Conservation (phyloP, 192 early-diverging fungal genomes). For the Allomyces javanicus region DNA sequence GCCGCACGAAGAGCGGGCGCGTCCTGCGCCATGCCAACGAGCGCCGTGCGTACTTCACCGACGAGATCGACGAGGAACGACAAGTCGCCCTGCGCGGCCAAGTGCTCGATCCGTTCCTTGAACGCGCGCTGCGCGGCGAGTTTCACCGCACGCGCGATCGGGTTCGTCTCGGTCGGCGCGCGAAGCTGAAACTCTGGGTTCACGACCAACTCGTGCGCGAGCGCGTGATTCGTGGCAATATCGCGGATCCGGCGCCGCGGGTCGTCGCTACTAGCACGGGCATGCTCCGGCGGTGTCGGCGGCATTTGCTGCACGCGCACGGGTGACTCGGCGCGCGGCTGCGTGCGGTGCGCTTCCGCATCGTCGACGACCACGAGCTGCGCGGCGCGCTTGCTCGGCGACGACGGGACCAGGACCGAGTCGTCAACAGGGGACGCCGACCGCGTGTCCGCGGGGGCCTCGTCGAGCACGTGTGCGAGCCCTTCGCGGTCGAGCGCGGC, state of each 20-base stretch:
- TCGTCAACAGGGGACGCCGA: not conserved
- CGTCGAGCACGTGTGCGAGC: not conserved
- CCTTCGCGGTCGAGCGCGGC: slow-evolving; percentile 4
- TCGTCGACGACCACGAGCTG: not conserved
- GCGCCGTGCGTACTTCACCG: not conserved
- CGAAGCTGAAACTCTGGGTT: slow-evolving; percentile 50
- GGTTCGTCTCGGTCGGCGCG: slow-evolving; percentile 3
- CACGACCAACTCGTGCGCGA: slow-evolving; percentile 58
- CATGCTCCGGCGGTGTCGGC: too few relatives aligned
- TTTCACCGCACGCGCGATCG: not conserved
- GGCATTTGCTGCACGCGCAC: too few relatives aligned
- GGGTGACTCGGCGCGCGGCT: too few relatives aligned
- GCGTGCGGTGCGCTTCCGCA: not conserved
- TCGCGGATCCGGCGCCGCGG: not conserved
- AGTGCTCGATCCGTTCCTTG: not conserved
- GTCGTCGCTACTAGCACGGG: too few relatives aligned
- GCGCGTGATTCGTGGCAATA: slow-evolving; percentile 32
- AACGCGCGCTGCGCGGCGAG: not conserved
- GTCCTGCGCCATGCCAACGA: not conserved
- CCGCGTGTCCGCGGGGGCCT: not conserved
- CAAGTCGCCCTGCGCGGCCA: slow-evolving; percentile 51
- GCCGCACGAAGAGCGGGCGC: slow-evolving; percentile 23
- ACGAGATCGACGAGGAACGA: slow-evolving; percentile 15
- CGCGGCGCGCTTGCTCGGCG: not conserved
- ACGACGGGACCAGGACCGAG: not conserved